A percentile compares a stretch with the other conserved stretches of the same genome.
Conservation (phyloP, 2,329 filamentous ascomycete genomes). For the Aspergillus intermedius region DNA sequence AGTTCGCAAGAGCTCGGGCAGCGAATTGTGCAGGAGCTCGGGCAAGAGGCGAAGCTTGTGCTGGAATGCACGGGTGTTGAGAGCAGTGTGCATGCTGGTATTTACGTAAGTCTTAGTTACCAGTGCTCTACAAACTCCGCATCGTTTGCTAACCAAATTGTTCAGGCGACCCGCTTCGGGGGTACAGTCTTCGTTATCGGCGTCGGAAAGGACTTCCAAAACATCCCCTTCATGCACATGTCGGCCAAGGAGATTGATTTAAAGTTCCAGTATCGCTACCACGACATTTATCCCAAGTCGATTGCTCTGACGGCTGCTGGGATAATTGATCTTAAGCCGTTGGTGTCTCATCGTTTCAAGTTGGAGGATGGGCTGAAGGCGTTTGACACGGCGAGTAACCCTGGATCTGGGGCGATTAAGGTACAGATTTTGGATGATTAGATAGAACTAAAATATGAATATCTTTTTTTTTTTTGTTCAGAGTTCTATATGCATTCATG, state of each 20-base stretch:
- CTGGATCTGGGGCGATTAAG: constrained; percentile 30
- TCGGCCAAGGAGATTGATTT: constrained; percentile 14
- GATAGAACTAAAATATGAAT: background rate
- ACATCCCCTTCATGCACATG: constrained; percentile 16
- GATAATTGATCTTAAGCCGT: constrained; percentile 32
- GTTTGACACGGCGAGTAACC: constrained; percentile 32
- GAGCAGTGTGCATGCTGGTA: constrained; percentile 14
- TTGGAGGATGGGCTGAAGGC: constrained; percentile 32
- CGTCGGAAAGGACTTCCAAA: constrained; percentile 15
- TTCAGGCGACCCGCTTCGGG: constrained; percentile 13
- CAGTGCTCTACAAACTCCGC: too few species aligned
- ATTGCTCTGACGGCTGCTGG: constrained; percentile 26
- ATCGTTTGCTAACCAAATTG: background rate
- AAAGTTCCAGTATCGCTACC: constrained; percentile 14
- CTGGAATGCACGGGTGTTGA: constrained; percentile 16
- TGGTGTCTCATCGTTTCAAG: constrained; percentile 33
- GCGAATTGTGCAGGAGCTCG: constrained; percentile 10
- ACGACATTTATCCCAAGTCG: constrained; percentile 18
- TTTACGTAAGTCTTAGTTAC: constrained; percentile 7
- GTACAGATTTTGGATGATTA: constrained; percentile 17
- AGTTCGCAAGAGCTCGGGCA: constrained; percentile 5
- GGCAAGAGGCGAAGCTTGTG: constrained; percentile 14
- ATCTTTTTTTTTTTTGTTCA: too few species aligned
- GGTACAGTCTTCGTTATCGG: constrained; percentile 15
- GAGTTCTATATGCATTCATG: too few species aligned